Conservation (phyloP, 2,329 filamentous ascomycete genomes). For the Penicillium sp. region DNA sequence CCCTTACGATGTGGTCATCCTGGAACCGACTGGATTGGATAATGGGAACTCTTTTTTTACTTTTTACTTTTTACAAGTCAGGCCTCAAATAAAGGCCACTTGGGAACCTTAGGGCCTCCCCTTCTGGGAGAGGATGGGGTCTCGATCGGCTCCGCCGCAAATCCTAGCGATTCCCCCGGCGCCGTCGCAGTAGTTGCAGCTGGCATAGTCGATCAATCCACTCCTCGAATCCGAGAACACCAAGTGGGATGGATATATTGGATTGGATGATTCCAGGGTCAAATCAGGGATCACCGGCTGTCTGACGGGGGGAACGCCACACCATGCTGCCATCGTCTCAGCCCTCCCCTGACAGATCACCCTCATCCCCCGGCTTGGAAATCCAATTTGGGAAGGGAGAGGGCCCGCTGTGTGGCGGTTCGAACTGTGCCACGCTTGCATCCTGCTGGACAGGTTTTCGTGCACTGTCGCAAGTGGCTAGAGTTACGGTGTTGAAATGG, state of each 20-base stretch:
- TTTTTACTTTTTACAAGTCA: background rate
- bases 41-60: background rate
- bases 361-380: slow-evolving; percentile 4
- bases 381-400: background rate
- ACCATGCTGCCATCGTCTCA: slow-evolving; percentile 7
- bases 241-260: background rate
- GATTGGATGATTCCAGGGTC: slow-evolving; percentile 1
- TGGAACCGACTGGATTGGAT: too few relatives aligned
- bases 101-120: background rate
- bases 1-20: too few relatives aligned
- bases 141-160: slow-evolving; percentile 12
- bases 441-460: background rate
- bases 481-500: background rate
- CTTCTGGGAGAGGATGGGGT: background rate
- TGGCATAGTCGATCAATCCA: slow-evolving; percentile 20
- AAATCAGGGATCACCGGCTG: slow-evolving; percentile 3
- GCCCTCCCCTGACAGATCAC: slow-evolving; percentile 20
- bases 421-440: slow-evolving; percentile 21
- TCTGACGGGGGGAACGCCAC: slow-evolving; percentile 12
- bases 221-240: background rate
- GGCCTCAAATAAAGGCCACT: background rate
- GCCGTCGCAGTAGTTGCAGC: slow-evolving; percentile 17
- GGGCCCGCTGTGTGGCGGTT: slow-evolving; percentile 29
- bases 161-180: slow-evolving; percentile 16
- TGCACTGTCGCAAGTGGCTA: background rate